Base-by-base conservation (phyloP, 371 early-diverging fungal species). In the Actinomucor elegans region DNA sequence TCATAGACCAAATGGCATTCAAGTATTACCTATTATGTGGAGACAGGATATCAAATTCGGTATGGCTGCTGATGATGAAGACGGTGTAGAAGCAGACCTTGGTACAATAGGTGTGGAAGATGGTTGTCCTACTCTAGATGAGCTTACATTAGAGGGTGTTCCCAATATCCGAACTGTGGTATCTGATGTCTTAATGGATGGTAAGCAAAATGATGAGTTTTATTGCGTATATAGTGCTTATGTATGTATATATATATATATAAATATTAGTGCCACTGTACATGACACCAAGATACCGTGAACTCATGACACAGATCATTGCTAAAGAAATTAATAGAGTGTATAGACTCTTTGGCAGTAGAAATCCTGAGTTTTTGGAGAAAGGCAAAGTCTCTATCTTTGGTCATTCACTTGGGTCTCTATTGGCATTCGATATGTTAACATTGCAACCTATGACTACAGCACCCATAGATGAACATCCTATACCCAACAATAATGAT, bases 21-120 rank as follows among this genome's bases (percentile, higher is more conserved):
- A 92, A 59, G 81, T 92, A 1, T 64, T 93, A 12, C 94, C 94
- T 12, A 79, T 93, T 4, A 86, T 88, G 52, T 93, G 94, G 94
- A 71, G 92, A 28, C 84, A 88, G 21, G 83, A 86, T 50, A 80
- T 91, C 34, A 75, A 75, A 26, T 91, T 93, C 69, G 91, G 87
- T 8, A 82, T 81, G 68, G 80, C 81, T 4, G 63, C 59, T 15
- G 73, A 76, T 15, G 73, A 71, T 20, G 74, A 75, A 23, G 73
- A 75, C 26, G 45, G 43, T 0, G 48, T 64, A 11, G 81, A 82
- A 49, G 72, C 77, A 1, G 84, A 83, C 56, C 59, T 82, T 31
- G 81, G 85, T 17, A 73, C 73, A 23, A 70, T 76, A 0, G 78
- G 79, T 18, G 67, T 66, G 10, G 77, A 83, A 40, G 86, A 85